phyloP scores from a whole-genome alignment of 1,139 yeast genomes.

The Zygoascus sp. region DNA sequence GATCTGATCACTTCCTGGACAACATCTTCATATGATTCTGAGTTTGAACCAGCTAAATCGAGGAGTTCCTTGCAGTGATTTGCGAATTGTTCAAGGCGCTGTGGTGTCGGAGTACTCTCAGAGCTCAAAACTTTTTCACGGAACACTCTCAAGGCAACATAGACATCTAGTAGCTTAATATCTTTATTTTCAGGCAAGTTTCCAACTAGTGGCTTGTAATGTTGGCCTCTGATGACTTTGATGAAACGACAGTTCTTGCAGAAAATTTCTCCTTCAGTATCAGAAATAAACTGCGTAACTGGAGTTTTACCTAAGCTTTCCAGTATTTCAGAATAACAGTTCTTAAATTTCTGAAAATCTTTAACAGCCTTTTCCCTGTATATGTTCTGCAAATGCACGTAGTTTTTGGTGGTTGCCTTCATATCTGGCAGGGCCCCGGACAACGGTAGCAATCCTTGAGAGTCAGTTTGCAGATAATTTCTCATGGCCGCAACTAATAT shows the following conservation, averaged over 20 bases:
- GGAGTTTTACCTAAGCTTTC: slow-evolving; percentile 25
- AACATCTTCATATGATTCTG: slow-evolving; percentile 27
- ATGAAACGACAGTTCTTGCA: slow-evolving; percentile 53
- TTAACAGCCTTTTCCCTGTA: slow-evolving; percentile 53
- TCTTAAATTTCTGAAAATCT: slow-evolving; percentile 46
- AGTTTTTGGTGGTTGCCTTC: slow-evolving; percentile 71
- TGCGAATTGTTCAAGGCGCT: not conserved
- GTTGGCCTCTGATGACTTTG: slow-evolving; percentile 32
- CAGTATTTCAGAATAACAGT: slow-evolving; percentile 34
- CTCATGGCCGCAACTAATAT: slow-evolving; percentile 52
- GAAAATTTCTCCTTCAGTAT: slow-evolving; percentile 46
- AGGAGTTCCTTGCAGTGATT: not conserved
- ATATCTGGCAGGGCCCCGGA: slow-evolving; percentile 82
- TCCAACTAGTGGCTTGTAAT: not conserved
- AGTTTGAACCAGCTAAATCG: not conserved
- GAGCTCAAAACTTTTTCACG: not conserved
- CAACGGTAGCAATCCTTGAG: slow-evolving; percentile 53
- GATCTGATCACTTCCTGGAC: slow-evolving; percentile 26
- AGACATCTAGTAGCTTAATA: slow-evolving; percentile 1
- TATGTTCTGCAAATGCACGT: slow-evolving; percentile 52
- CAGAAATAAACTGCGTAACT: slow-evolving; percentile 31
- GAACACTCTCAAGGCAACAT: slow-evolving; percentile 3
- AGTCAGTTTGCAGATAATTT: slow-evolving; percentile 40
- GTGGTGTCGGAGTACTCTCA: not conserved
- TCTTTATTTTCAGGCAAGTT: not conserved